Conservation (phyloP, 371 early-diverging fungal genomes). For the Lichtheimia hyalospora region DNA sequence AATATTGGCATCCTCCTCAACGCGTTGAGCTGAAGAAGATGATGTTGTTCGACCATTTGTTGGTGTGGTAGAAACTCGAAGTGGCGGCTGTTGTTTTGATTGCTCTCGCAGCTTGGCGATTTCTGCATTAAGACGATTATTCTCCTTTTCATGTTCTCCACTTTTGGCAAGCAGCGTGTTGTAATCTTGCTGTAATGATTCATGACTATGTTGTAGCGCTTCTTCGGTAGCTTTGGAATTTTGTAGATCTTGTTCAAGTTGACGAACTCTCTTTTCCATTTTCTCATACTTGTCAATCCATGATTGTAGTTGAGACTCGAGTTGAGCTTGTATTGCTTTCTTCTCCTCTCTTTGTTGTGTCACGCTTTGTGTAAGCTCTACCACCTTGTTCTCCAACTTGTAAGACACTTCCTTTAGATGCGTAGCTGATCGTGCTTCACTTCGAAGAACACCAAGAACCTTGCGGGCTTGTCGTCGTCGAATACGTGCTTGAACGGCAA, state of each 20-base stretch:
- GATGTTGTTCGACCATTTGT: too few species aligned
- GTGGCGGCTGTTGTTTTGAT: constrained; percentile 19
- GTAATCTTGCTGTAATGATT: constrained; percentile 46
- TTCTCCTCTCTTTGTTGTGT: constrained; percentile 73
- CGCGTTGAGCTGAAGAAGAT: background rate
- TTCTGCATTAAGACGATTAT: constrained; percentile 66
- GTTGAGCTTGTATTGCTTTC: constrained; percentile 47
- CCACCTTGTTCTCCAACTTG: constrained; percentile 93
- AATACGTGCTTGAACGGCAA: constrained; percentile 77
- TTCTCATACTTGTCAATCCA: constrained; percentile 77
- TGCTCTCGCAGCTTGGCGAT: constrained; percentile 57
- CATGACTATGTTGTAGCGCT: constrained; percentile 51
- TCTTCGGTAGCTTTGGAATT: constrained; percentile 60
- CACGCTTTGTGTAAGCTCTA: constrained; percentile 86
- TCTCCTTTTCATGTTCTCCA: constrained; percentile 66
- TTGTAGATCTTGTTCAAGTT: constrained; percentile 45
- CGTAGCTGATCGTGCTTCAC: constrained; percentile 87
- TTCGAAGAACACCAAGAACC: constrained; percentile 62
- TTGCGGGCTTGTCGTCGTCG: constrained; percentile 74
- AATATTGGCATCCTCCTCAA: constrained; percentile 27
- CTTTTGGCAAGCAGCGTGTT: constrained; percentile 56
- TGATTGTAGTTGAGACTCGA: constrained; percentile 66
- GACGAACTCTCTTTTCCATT: constrained; percentile 48
- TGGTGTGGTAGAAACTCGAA: constrained; percentile 3
- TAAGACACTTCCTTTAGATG: constrained; percentile 91